Base-by-base conservation (phyloP, 208 protist genomes). In the Trypanosomatidae sp. region DNA sequence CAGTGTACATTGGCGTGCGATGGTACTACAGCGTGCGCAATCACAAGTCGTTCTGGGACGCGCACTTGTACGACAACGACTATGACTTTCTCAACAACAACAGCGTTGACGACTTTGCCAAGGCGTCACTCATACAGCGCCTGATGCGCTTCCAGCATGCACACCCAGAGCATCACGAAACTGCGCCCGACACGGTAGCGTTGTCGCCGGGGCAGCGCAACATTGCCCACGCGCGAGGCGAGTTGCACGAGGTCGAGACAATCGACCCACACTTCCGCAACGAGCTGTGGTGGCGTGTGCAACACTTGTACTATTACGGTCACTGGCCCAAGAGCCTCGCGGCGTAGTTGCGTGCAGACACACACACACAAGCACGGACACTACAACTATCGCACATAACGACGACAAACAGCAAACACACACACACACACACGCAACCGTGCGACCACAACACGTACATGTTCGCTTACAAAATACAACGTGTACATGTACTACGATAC, bases 281-380 rank as follows among this genome's bases (percentile, higher is more conserved):
- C 42, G 80, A 93, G 59, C 56, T 89, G 18, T 89, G 77, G 80
- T 93, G 85, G 85, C 89, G 88, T 54, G 33, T 93, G 22, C 69
- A 77, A 15, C 85, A 93, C 62, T 56, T 67, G 24, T 48, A 57
- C 43, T 88, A 85, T 56, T 93, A 90, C 53, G 80, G 85, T 13
- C 85, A 93, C 47, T 93, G 85, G 85, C 85, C 85, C 5, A 89
- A 84, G 56, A 68, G 85, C 8, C 35, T 93, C 7, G 56, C 67
- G 3, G 84, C 84, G 48, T 91, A 74, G 41, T 1, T 22, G 18
- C 16, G n/a, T n/a, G n/a, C n/a, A n/a, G n/a, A n/a, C n/a, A n/a
- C n/a, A n/a, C n/a, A n/a, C n/a, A n/a, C n/a, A n/a, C n/a, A n/a
- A n/a, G n/a, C n/a, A n/a, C n/a, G n/a, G n/a, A n/a, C n/a, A n/a